phyloP scores from a whole-genome alignment of 176 grass and related monocot genomes.

The Otatea glauca region DNA sequence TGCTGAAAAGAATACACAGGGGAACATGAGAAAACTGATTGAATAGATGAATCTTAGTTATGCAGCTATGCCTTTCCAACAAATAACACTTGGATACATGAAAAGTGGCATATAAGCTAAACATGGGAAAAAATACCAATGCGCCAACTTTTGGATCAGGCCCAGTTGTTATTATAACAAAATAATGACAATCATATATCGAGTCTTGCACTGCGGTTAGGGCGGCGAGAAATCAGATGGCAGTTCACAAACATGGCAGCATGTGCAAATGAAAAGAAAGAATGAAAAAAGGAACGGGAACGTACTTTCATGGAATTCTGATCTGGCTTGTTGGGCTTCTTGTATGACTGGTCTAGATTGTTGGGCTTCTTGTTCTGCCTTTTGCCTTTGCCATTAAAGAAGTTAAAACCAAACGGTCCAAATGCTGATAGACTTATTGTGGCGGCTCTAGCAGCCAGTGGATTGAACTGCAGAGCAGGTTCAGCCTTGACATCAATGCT shows the following conservation, averaged over 20 bases:
- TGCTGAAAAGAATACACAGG: constrained; percentile 54
- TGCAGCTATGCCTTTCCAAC: background rate
- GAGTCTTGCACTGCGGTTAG: background rate
- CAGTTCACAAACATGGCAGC: background rate
- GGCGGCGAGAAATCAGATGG: background rate
- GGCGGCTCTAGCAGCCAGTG: constrained; percentile 71
- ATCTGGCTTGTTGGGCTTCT: constrained; percentile 50
- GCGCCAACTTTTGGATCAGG: background rate
- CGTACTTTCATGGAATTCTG: constrained; percentile 56
- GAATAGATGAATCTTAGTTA: background rate
- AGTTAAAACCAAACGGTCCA: constrained; percentile 78
- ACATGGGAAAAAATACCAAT: background rate
- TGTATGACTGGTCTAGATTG: constrained; percentile 55
- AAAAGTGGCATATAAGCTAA: background rate
- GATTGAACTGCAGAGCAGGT: constrained; percentile 62
- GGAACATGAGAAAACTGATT: constrained; percentile 2
- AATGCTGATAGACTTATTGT: constrained; percentile 69
- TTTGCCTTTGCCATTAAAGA: constrained; percentile 74
- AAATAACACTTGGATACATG: constrained; percentile 5
- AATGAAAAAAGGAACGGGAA: background rate
- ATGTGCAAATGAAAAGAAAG: background rate
- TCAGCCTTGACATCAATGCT: constrained; percentile 43
- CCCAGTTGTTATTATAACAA: background rate
- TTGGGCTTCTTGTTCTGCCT: constrained; percentile 61
- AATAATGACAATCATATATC: background rate